Evolutionary conservation across 768 basidiomycete species (phyloP).

Genomic region (Macrolepiota fuliginosa): DNA sequence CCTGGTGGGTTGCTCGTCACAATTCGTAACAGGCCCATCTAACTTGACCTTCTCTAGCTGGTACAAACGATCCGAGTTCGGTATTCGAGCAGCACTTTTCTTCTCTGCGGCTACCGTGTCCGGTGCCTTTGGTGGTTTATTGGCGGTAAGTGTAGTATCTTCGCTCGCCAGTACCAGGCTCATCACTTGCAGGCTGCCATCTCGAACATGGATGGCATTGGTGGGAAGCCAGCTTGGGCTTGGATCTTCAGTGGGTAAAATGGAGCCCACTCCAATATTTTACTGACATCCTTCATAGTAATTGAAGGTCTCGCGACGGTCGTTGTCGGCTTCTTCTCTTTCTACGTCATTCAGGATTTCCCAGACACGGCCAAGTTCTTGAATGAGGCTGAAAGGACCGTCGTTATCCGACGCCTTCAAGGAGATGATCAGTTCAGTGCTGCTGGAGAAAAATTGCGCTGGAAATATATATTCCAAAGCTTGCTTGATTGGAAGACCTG

Average conservation of each 20-base stretch:
- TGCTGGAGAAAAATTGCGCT: slow-evolving; percentile 58
- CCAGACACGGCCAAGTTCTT: slow-evolving; percentile 81
- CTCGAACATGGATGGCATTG: slow-evolving; percentile 69
- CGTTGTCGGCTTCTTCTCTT: slow-evolving; percentile 61
- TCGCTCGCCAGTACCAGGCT: background rate
- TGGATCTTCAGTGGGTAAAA: slow-evolving; percentile 63
- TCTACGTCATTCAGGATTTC: slow-evolving; percentile 81
- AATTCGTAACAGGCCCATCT: background rate
- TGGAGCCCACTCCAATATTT: background rate
- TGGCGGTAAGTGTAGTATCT: slow-evolving; percentile 47
- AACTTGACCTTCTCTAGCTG: slow-evolving; percentile 27
- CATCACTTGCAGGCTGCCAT: slow-evolving; percentile 47
- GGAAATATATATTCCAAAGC: slow-evolving; percentile 59
- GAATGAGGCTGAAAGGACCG: slow-evolving; percentile 64
- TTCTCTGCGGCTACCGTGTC: slow-evolving; percentile 78
- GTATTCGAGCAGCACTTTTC: slow-evolving; percentile 62
- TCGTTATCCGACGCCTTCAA: slow-evolving; percentile 65
- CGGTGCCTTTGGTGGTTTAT: slow-evolving; percentile 79
- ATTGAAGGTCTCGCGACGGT: slow-evolving; percentile 69
- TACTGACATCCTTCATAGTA: slow-evolving; percentile 27
- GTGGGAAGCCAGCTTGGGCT: slow-evolving; percentile 62
- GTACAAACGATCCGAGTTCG: slow-evolving; percentile 75
- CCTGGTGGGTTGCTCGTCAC: slow-evolving; percentile 47
- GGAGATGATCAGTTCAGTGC: slow-evolving; percentile 70
- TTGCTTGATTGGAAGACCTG: slow-evolving; percentile 76